Conservation (phyloP, 352 stramenopile species). For the Pythium pyrilobum region DNA sequence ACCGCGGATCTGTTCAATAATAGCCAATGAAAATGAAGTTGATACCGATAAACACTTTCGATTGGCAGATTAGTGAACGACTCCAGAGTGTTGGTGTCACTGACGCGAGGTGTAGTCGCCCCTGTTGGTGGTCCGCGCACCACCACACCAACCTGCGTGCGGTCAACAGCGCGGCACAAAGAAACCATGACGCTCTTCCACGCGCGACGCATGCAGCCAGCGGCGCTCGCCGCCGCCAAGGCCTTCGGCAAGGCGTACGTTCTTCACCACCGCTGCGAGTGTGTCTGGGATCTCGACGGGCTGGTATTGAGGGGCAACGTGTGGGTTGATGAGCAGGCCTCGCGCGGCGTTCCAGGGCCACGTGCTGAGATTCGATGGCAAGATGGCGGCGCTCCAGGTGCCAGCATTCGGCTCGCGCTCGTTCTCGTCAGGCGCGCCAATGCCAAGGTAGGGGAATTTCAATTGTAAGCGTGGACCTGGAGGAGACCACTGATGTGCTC, state of each 20-base stretch:
- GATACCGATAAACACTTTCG: neutral
- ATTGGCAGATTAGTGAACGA: conserved; percentile 1
- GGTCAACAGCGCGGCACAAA: conserved; percentile 3
- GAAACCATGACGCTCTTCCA: conserved; percentile 52
- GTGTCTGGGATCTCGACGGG: neutral
- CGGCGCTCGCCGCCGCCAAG: conserved; percentile 24
- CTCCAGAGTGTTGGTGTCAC: conserved; percentile 11
- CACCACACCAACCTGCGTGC: conserved; percentile 1
- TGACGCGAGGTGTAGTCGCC: conserved; percentile 14
- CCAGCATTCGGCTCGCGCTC: conserved; percentile 39
- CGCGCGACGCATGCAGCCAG: conserved; percentile 60
- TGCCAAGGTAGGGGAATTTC: conserved; percentile 28
- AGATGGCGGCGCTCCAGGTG: conserved; percentile 38
- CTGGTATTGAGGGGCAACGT: neutral
- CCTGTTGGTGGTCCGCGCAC: conserved; percentile 19
- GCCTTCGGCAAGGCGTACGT: conserved; percentile 14
- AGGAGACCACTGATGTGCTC: neutral
- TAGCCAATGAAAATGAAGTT: conserved; percentile 4
- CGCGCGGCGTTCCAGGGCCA: conserved; percentile 19
- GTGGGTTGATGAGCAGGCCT: conserved; percentile 12
- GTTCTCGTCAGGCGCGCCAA: conserved; percentile 52
- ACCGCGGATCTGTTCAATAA: no score
- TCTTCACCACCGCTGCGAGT: neutral
- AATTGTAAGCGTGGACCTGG: neutral
- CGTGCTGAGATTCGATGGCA: conserved; percentile 35